Conservation (phyloP, 768 basidiomycete genomes). For the Mycena metata region DNA sequence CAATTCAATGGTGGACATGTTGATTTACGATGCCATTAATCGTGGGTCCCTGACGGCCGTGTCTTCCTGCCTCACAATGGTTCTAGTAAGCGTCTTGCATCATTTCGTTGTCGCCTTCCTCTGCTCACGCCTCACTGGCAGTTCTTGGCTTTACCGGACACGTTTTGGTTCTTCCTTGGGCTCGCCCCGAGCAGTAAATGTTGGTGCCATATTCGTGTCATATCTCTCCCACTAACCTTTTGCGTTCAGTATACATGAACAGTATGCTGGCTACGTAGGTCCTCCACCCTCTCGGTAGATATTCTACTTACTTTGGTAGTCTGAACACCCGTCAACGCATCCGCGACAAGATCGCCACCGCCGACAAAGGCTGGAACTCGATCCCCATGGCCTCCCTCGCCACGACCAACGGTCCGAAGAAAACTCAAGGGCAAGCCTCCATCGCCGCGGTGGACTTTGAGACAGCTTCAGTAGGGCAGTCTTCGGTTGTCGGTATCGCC, state of each 20-base stretch:
- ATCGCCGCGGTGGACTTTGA: constrained; percentile 28
- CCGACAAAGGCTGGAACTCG: constrained; percentile 36
- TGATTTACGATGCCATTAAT: constrained; percentile 33
- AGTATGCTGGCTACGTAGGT: constrained; percentile 38
- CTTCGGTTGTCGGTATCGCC: constrained; percentile 3
- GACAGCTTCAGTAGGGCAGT: constrained; percentile 18
- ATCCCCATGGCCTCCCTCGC: constrained; percentile 18
- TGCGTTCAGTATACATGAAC: constrained; percentile 33
- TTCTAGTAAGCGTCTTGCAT: constrained; percentile 4
- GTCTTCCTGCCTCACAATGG: constrained; percentile 22
- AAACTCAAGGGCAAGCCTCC: constrained; percentile 14
- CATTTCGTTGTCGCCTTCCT: neutral
- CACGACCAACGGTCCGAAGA: neutral
- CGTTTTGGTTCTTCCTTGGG: constrained; percentile 36
- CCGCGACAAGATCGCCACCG: constrained; percentile 13
- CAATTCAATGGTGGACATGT: constrained; percentile 16
- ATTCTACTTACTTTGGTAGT: neutral
- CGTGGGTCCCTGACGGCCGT: constrained; percentile 33
- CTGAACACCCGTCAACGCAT: constrained; percentile 25
- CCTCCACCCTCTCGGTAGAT: too few species aligned
- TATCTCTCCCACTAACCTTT: neutral
- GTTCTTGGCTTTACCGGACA: constrained; percentile 30
- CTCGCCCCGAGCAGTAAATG: constrained; percentile 34
- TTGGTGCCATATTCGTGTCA: neutral
- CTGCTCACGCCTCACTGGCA: neutral